Evolutionary conservation across 306 rosid species (phyloP), one percentile per base, ranked within the genome.

Genomic region (Vigna hirtella): DNA sequence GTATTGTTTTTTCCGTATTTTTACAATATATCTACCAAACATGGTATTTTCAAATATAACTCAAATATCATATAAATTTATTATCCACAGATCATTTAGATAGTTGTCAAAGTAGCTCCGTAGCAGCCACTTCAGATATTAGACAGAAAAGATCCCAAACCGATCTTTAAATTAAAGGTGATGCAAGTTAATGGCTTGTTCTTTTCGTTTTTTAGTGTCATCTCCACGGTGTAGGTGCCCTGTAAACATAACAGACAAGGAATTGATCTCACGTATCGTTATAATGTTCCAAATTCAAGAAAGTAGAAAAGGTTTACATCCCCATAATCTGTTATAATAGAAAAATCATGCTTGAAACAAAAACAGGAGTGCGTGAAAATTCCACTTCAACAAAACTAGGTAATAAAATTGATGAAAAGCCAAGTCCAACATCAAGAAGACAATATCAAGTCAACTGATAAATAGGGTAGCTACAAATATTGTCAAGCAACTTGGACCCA

Each of bases 141-240:
- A 12, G 9, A 58, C n/a, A 28, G 40, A 12, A 14, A 59, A 5
- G 11, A 26, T 28, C 40, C 40, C 30, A 28, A 59, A 59, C 7
- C 20, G 66, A 28, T 59, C 28, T 14, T 59, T 4, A 59, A 28
- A 13, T 59, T 59, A 28, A 59, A 59, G 18, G 38, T 28, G 66
- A 59, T 26, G 42, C 66, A 28, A 28, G 66, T 59, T 28, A 59
- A 59, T 59, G 42, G 40, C 40, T 28, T n/a, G 42, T 59, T 59
- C 42, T 59, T 59, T 17, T 28, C 66, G 30, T 59, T 59, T 59
- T 59, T 59, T 14, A 59, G 66, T 59, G 66, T 26, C 66, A 59
- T 59, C 66, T 59, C 42, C 18, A 28, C 66, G 0, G 66, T 14
- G 42, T 59, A 59, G 42, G 42, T 26, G 42, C 42, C 66, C 42